Evolutionary conservation across 75 land plant species (phyloP).

Genomic region (Gnetum montanum): DNA sequence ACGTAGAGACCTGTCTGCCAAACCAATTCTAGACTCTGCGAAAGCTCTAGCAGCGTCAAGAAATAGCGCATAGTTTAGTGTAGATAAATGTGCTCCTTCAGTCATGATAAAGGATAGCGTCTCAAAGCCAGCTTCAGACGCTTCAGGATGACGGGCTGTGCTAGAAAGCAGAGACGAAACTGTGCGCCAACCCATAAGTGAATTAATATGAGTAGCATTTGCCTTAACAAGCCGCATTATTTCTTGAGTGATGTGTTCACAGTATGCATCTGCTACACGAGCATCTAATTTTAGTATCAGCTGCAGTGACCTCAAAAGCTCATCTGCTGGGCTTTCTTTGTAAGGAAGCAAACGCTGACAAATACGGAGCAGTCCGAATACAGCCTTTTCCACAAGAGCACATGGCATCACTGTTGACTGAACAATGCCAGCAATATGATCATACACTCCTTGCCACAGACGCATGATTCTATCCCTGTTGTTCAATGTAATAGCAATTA

Average conservation of each 20-base stretch:
- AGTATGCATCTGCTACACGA: constrained; percentile 88
- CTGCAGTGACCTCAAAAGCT: constrained; percentile 90
- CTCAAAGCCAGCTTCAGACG: constrained; percentile 92
- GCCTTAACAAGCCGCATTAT: constrained; percentile 86
- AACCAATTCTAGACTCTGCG: constrained; percentile 84
- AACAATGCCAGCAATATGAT: constrained; percentile 82
- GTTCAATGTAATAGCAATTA: constrained; percentile 86
- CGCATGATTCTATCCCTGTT: constrained; percentile 85
- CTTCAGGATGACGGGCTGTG: constrained; percentile 93
- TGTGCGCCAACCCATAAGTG: constrained; percentile 84
- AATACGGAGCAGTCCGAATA: constrained; percentile 87
- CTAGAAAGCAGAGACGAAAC: constrained; percentile 73
- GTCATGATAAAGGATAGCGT: constrained; percentile 77
- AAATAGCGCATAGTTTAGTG: constrained; percentile 67
- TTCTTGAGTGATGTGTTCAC: constrained; percentile 94
- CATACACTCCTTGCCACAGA: constrained; percentile 95
- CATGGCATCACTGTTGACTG: constrained; percentile 82
- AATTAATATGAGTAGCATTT: constrained; percentile 82
- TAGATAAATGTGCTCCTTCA: constrained; percentile 81
- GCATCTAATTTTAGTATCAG: constrained; percentile 93
- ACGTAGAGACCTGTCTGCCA: constrained; percentile 63
- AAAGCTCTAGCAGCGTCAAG: constrained; percentile 82
- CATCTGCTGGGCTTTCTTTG: constrained; percentile 91
- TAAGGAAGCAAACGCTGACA: constrained; percentile 96
- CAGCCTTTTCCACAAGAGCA: constrained; percentile 83